Evolutionary conservation across 2,329 filamentous ascomycete genomes (phyloP), one percentile per base, ranked within the genome.

Genomic region (Aureobasidium sp.): DNA sequence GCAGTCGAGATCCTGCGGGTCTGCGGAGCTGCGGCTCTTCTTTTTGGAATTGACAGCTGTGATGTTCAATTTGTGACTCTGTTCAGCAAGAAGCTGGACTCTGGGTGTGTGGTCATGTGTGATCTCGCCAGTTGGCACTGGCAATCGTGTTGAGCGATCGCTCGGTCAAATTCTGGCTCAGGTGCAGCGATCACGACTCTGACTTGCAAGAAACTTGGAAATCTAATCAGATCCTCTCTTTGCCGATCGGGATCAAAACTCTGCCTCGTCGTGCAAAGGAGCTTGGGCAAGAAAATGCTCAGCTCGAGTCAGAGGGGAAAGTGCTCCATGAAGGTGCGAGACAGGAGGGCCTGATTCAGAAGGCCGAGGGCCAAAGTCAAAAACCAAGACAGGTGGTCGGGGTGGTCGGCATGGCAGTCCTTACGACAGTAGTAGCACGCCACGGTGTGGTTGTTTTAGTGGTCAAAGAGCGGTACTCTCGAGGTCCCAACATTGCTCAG

Each of bases 211-310:
- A 44, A 11, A 34, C 25, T 25, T 11, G 22, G 29, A 31, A 25
- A 55, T 55, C 51, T 55, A 25, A 55, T 55, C 51, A 55, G 51
- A 55, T 55, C 51, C 51, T 42, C n/a, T 20, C 4, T 31, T 42
- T 55, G n/a, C 36, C 51, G 51, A 55, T 31, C 51, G 9, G 25
- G 15, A 41, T 31, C 8, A 14, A 42, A 39, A 39, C 20, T 52
- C 49, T 37, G 27, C n/a, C 34, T 37, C 15, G 29, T 36, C 29
- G 29, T 48, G 20, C 25, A 22, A 39, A 17, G 15, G 12, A 42
- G 51, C 49, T 31, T 36, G 15, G 37, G 27, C 20, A 17, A 29
- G 22, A 31, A 31, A 15, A 14, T 37, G 41, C 2, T 4, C 15
- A 20, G 20, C 22, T 6, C 39, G 52, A 44, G 52, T 42, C 52